Percentiles rank a stretch among this genome's conserved stretches.
phyloP scores from a whole-genome alignment of 2,329 filamentous ascomycete genomes.

The Moelleriella libera region DNA sequence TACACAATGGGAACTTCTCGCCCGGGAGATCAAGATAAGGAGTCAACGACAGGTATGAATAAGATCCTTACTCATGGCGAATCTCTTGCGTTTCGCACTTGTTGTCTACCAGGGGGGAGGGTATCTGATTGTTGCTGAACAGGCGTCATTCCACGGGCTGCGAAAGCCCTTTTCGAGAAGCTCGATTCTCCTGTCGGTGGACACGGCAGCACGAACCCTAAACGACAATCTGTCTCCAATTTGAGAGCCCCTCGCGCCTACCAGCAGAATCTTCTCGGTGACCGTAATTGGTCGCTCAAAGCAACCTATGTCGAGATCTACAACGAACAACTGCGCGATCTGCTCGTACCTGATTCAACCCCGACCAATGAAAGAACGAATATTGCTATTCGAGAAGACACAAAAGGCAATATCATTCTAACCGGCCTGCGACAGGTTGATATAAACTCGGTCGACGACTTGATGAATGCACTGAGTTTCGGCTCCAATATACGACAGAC shows the following conservation, averaged over 20 bases:
- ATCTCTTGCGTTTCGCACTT: not conserved
- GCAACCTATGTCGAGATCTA: slow-evolving; percentile 97
- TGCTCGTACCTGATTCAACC: slow-evolving; percentile 65
- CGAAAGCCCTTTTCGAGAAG: slow-evolving; percentile 74
- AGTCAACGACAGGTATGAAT: slow-evolving; percentile 57
- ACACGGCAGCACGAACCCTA: slow-evolving; percentile 36
- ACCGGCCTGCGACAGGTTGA: slow-evolving; percentile 80
- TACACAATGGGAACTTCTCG: slow-evolving; percentile 98
- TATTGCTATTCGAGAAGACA: slow-evolving; percentile 89
- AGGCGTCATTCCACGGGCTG: slow-evolving; percentile 95
- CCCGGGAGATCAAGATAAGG: slow-evolving; percentile 58
- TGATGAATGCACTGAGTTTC: slow-evolving; percentile 79
- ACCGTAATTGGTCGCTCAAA: slow-evolving; percentile 81
- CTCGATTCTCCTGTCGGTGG: slow-evolving; percentile 49
- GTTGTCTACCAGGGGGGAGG: not conserved
- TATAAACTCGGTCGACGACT: slow-evolving; percentile 82
- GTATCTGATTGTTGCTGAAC: not conserved
- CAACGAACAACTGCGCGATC: slow-evolving; percentile 87
- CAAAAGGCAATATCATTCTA: slow-evolving; percentile 85
- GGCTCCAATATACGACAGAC: slow-evolving; percentile 92
- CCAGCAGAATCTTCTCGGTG: slow-evolving; percentile 32
- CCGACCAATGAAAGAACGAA: slow-evolving; percentile 55
- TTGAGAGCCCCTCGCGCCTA: slow-evolving; percentile 71
- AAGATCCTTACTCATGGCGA: not conserved
- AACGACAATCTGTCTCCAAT: slow-evolving; percentile 33